Conservation (phyloP, 306 rosid genomes). For the Trifolium fragiferum region DNA sequence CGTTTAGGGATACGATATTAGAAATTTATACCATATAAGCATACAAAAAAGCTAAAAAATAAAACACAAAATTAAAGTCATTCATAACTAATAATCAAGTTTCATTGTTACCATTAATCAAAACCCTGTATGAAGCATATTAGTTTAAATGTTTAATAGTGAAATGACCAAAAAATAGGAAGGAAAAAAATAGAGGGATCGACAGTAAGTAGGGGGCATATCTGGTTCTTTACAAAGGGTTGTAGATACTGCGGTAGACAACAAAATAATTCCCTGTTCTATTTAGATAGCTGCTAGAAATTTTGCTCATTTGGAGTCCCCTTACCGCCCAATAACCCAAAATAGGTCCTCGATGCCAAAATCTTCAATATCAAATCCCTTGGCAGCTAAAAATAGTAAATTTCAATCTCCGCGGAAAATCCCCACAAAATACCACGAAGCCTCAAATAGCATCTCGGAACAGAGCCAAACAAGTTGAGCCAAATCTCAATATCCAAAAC, state of each 20-base stretch:
- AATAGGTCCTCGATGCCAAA: neutral
- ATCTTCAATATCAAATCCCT: neutral
- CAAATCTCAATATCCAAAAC: neutral
- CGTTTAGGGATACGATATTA: neutral
- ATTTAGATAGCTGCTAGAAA: slow-evolving; percentile 4
- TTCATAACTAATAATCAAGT: slow-evolving; percentile 4
- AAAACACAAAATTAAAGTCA: neutral
- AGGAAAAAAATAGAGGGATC: neutral
- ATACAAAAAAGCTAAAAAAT: neutral
- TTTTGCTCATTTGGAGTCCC: neutral
- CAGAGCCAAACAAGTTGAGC: neutral
- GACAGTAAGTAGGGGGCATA: neutral
- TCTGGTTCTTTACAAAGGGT: too few species aligned
- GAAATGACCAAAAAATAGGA: neutral
- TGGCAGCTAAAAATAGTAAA: neutral
- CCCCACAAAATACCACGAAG: neutral
- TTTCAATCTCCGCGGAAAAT: neutral
- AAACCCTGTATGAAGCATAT: neutral
- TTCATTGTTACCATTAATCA: neutral
- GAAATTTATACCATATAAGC: neutral
- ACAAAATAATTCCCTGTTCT: too few species aligned
- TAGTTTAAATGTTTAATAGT: neutral
- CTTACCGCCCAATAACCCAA: neutral
- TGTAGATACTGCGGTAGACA: too few species aligned
- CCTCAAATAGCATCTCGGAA: neutral